phyloP scores from a whole-genome alignment of 352 stramenopile genomes.

The Globisporangium barbulae region DNA sequence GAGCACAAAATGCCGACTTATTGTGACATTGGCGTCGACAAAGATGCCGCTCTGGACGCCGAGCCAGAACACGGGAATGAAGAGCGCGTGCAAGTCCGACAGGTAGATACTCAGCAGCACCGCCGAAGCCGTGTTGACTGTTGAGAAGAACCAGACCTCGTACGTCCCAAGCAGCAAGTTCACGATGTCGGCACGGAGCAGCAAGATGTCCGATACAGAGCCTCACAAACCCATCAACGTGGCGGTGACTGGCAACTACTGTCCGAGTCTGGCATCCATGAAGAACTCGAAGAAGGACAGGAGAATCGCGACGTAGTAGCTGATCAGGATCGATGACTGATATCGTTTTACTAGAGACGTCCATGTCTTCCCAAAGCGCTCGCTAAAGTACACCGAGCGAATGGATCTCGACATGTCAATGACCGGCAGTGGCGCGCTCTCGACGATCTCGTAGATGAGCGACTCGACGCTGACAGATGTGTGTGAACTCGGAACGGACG shows the following conservation, averaged over 20 bases:
- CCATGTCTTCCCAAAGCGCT: neutral
- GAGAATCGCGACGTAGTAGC: constrained; percentile 8
- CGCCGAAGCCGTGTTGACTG: constrained; percentile 16
- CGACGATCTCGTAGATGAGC: constrained; percentile 18
- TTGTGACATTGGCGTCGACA: constrained; percentile 23
- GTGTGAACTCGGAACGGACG: neutral
- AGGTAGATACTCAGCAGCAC: constrained; percentile 15
- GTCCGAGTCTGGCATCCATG: neutral
- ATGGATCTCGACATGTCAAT: constrained; percentile 15
- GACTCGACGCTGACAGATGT: neutral
- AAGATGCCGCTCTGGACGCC: constrained; percentile 19
- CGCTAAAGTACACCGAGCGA: constrained; percentile 4
- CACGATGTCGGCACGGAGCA: constrained; percentile 26
- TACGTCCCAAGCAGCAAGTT: constrained; percentile 20
- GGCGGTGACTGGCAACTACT: neutral
- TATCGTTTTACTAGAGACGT: neutral
- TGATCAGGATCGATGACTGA: neutral
- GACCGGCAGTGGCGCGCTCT: constrained; percentile 8
- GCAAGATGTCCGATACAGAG: constrained; percentile 2
- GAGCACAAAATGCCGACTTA: neutral
- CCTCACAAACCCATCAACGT: constrained; percentile 6
- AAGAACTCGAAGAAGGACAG: constrained; percentile 3
- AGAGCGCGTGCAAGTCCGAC: constrained; percentile 7
- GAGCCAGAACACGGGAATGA: constrained; percentile 16
- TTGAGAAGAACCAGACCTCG: constrained; percentile 31